Base-by-base conservation (phyloP, 768 basidiomycete species). In the Tephrocybe sp. region DNA sequence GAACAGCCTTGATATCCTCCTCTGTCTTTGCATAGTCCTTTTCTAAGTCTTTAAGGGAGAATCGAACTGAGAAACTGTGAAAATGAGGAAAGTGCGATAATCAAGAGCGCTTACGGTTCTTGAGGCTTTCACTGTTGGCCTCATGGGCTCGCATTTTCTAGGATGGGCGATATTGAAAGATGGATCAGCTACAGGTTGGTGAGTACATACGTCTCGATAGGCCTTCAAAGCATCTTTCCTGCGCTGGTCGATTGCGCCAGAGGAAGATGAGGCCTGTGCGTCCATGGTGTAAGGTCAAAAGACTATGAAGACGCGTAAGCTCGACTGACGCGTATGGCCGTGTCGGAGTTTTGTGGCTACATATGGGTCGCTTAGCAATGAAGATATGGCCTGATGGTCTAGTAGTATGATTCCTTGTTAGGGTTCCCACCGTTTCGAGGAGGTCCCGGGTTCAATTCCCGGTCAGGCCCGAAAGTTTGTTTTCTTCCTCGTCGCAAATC, bases 1-100 rank as follows among this genome's bases (percentile, higher is more conserved):
- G 97, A 13, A 99, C 86, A 36, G 97, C 97, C 71, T 97, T 98
- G 70, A 99, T 95, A 61, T 99, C 95, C 22, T 99, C 94, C 69
- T 99, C 97, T 0, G 93, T 95, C 77, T 95, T 94, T 58, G 84
- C 91, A 61, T 83, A 98, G 38, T 86, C 88, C 60, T 87, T 88
- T 65, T 94, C 88, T 10, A 97, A 69, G 50, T 91, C 85, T 64
- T 92, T 93, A 57, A 99, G 72, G 10, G 92, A 90, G 62, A 95
- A 86, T 29, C 97, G 84, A 54, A 97, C 94, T 97, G 56, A 7
- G 50, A 27, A 11, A 49, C 45, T 23, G 31, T 24, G 41, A 27
- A 36, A 7, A 25, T 18, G 12, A 8, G 8, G 19, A 7, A 38
- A 4, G 6, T 18, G 7, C n/a, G 16, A 12, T 6, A 18, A n/a